These are phyloP conservation scores for Carex parvula DNA, from an alignment of 176 grass and related monocot genomes.

Conservation along the genomic window DNA sequence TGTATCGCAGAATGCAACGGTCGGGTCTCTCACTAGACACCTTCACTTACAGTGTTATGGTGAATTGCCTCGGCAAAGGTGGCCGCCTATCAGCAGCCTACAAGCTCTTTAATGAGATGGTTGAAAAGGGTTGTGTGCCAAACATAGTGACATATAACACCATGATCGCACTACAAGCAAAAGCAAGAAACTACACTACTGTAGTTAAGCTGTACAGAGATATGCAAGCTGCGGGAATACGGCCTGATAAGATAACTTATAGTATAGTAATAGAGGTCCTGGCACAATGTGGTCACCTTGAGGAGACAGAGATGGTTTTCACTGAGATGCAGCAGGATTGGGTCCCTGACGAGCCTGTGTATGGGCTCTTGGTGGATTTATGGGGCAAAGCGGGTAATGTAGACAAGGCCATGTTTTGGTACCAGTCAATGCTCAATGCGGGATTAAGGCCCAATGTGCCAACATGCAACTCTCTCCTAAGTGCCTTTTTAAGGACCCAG, in stretches of 20 bases:
- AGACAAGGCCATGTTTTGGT: conserved; percentile 74
- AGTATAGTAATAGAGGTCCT: conserved; percentile 95
- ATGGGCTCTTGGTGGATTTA: conserved; percentile 85
- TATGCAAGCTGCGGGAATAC: conserved; percentile 89
- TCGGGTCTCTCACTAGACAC: conserved; percentile 79
- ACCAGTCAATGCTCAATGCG: conserved; percentile 75
- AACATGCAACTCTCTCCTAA: conserved; percentile 82
- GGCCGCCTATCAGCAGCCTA: conserved; percentile 66
- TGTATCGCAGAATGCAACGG: conserved; percentile 78
- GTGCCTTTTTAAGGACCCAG: conserved; percentile 69
- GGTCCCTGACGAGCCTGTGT: conserved; percentile 89
- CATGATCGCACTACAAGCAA: conserved; percentile 85
- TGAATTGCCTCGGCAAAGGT: conserved; percentile 93
- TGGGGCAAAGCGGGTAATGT: conserved; percentile 95
- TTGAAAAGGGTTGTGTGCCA: conserved; percentile 76
- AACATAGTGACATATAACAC: conserved; percentile 98
- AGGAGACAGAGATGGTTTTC: conserved; percentile 80
- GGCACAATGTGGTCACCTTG: conserved; percentile 70
- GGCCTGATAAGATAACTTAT: conserved; percentile 97
- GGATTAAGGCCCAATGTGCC: conserved; percentile 86
- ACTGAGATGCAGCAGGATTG: conserved; percentile 81
- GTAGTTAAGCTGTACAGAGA: conserved; percentile 95
- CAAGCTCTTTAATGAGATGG: conserved; percentile 89
- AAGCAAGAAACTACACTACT: conserved; percentile 79
- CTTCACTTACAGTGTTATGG: conserved; percentile 96